Percentiles rank a stretch among this genome's conserved stretches.
phyloP scores from a whole-genome alignment of 2,329 filamentous ascomycete genomes.

The Sporothrix inflata region DNA sequence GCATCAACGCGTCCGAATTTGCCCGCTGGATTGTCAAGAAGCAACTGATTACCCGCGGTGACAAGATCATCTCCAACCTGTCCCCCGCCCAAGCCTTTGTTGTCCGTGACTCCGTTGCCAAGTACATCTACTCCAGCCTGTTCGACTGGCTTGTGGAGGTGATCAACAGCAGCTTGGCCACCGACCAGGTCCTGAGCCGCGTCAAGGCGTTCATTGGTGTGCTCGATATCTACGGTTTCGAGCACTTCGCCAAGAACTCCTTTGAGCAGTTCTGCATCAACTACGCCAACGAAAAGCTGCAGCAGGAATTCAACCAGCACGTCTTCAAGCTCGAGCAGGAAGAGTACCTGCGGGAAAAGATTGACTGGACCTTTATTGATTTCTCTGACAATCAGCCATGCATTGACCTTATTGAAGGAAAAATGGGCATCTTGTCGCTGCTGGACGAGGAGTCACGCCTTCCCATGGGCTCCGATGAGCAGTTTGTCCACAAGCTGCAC shows the following conservation, averaged over 20 bases:
- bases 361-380: slow-evolving; percentile 99
- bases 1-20: slow-evolving; percentile 83
- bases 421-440: slow-evolving; percentile 87
- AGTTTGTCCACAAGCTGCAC: slow-evolving; percentile 95
- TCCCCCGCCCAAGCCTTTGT: slow-evolving; percentile 92
- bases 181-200: slow-evolving; percentile 79
- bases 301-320: slow-evolving; percentile 99
- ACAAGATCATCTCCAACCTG: slow-evolving; percentile 96
- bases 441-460: slow-evolving; percentile 95
- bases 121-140: slow-evolving; percentile 96
- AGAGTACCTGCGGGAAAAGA: slow-evolving; percentile 93
- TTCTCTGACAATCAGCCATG: slow-evolving; percentile 99
- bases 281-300: slow-evolving; percentile 98
- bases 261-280: slow-evolving; percentile 99
- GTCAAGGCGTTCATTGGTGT: slow-evolving; percentile 95
- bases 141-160: slow-evolving; percentile 99
- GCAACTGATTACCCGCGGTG: slow-evolving; percentile 91
- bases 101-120: slow-evolving; percentile 95
- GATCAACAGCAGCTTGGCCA: slow-evolving; percentile 88
- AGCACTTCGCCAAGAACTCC: slow-evolving; percentile 99
- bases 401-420: slow-evolving; percentile 97
- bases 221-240: slow-evolving; percentile 98
- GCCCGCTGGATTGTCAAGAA: slow-evolving; percentile 99
- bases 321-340: slow-evolving; percentile 99
- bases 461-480: slow-evolving; percentile 96